phyloP scores from a whole-genome alignment of 768 basidiomycete genomes.

The Mycena vulgaris region DNA sequence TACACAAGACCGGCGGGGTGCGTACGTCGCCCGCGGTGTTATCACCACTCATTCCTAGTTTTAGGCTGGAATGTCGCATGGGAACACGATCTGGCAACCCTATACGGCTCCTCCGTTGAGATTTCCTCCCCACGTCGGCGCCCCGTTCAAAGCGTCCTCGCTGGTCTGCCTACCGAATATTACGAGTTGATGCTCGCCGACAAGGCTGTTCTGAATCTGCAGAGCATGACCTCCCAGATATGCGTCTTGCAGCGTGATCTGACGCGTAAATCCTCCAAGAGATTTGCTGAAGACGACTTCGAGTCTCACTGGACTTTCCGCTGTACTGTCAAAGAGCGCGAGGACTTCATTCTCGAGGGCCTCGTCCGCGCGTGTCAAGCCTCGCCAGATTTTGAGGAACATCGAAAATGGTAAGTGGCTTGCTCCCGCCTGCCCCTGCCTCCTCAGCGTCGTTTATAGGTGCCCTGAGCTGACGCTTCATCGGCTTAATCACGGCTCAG shows the following conservation, averaged over 20 bases:
- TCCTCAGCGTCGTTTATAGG: not conserved
- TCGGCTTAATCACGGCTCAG: constrained; percentile 32
- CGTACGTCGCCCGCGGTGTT: not conserved
- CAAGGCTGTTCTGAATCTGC: constrained; percentile 5
- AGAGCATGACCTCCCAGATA: constrained; percentile 23
- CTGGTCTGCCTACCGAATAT: constrained; percentile 1
- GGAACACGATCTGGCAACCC: constrained; percentile 20
- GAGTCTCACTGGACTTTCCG: constrained; percentile 33
- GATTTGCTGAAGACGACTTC: constrained; percentile 38
- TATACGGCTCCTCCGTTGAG: constrained; percentile 16
- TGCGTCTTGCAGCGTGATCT: constrained; percentile 36
- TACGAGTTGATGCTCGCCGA: constrained; percentile 30
- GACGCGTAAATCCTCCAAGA: constrained; percentile 25
- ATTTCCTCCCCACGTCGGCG: not conserved
- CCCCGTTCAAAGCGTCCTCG: not conserved
- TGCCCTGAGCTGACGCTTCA: constrained; percentile 38
- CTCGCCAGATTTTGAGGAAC: constrained; percentile 36
- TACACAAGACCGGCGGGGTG: constrained; percentile 24
- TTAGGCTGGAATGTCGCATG: constrained; percentile 33
- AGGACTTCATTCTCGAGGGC: constrained; percentile 38
- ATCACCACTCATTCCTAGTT: not conserved
- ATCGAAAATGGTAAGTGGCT: constrained; percentile 16
- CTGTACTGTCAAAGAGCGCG: constrained; percentile 33
- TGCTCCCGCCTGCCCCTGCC: no score
- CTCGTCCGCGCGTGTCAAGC: constrained; percentile 37